Evolutionary conservation across 164 flowering plant species (phyloP), one percentile per base, ranked within the genome.

Genomic region (Amborella trichopoda): DNA sequence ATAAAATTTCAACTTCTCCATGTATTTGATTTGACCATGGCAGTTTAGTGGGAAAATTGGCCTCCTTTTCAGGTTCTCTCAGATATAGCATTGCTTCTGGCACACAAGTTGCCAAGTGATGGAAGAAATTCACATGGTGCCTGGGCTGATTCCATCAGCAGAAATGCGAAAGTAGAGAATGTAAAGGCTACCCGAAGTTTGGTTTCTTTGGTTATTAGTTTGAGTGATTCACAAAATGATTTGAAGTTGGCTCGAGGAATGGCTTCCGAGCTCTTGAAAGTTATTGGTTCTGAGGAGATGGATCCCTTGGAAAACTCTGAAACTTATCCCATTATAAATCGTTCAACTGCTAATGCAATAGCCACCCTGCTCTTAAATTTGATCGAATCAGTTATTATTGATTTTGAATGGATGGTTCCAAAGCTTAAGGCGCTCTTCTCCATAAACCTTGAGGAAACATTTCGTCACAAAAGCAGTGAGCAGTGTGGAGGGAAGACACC

Each of bases 201-300:
- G 52, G 72, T 67, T 24, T 53, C 40, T 21, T 68, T 84, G 50
- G 76, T 75, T 24, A 28, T 71, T 28, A 52, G 37, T 46, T 54
- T 80, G 49, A 74, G 60, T 55, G 58, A 72, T 26, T 60, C 82
- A 27, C 77, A 78, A 23, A 48, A 69, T 53, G 91, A 88, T 72
- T 44, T 81, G 30, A 40, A 27, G 42, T 45, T 71, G 32, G 81
- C 75, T 40, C 70, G 66, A 61, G 70, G 65, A 36, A 52, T 84
- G 65, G 78, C 81, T 17, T 49, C 55, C 36, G 84, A 81, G 60
- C 63, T 88, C 36, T 41, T 68, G 46, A 59, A 80, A 51, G 67
- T 81, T 23, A 52, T 54, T 30, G 81, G 80, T 25, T 63, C 76
- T 34, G 81, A 71, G 39, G 56, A 17, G 14, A 46, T 28, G 19